Percentiles rank a stretch among this genome's conserved stretches.
phyloP scores from a whole-genome alignment of 352 stramenopile species.

The Phytophthora syringae region DNA sequence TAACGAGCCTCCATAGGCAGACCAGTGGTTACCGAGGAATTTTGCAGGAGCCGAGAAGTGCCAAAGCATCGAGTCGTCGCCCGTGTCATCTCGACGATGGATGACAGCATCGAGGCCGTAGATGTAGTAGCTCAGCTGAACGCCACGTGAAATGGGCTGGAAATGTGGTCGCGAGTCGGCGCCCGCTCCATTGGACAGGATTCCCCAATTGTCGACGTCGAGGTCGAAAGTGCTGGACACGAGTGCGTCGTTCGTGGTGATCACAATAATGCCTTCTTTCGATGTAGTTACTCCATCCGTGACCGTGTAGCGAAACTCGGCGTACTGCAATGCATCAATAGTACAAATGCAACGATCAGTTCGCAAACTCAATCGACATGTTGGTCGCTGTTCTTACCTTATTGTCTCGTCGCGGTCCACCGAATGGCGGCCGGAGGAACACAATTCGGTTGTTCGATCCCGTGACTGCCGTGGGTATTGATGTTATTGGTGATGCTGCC shows the following conservation, averaged over 20 bases:
- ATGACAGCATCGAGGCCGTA: constrained; percentile 80
- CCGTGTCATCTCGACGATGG: constrained; percentile 61
- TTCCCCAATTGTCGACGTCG: constrained; percentile 78
- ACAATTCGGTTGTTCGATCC: constrained; percentile 89
- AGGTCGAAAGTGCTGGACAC: constrained; percentile 88
- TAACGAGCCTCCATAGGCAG: constrained; percentile 88
- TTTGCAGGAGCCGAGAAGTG: constrained; percentile 87
- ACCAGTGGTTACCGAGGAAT: constrained; percentile 90
- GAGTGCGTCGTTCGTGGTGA: constrained; percentile 73
- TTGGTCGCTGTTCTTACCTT: constrained; percentile 44
- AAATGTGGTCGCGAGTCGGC: constrained; percentile 32
- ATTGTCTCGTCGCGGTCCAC: constrained; percentile 55
- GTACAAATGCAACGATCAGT: not conserved
- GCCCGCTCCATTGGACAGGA: constrained; percentile 68
- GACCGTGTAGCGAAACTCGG: constrained; percentile 89
- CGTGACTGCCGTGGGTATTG: constrained; percentile 65
- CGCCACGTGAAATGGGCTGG: constrained; percentile 71
- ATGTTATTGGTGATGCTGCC: constrained; percentile 57
- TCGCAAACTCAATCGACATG: not conserved
- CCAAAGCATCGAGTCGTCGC: constrained; percentile 84
- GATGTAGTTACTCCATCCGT: constrained; percentile 69
- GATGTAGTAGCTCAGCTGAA: constrained; percentile 90
- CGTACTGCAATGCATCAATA: constrained; percentile 53
- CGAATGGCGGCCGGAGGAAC: constrained; percentile 77
- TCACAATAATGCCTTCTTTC: constrained; percentile 76